Percentiles rank a stretch among this genome's conserved stretches.
These are phyloP conservation scores for Mycosarcoma maydis DNA, from an alignment of 1,284 basidiomycete species.

Conservation along the genomic window DNA sequence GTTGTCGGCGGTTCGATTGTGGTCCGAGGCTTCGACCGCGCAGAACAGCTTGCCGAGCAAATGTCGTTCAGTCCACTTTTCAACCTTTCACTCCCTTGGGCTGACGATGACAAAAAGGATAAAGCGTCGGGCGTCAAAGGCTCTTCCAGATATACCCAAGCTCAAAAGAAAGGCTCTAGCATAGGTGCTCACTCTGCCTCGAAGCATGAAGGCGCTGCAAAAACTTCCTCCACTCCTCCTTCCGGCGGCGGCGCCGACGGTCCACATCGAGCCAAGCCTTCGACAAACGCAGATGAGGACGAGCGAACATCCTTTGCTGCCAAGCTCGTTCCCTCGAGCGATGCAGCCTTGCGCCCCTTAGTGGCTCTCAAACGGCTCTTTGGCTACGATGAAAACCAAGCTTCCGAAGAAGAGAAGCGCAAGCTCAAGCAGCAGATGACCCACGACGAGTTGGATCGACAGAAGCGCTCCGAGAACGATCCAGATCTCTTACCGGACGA, in stretches of 20 bases:
- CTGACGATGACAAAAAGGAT: conserved; percentile 15
- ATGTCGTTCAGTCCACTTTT: conserved; percentile 32
- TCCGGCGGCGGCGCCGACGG: conserved; percentile 45
- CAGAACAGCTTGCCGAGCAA: conserved; percentile 41
- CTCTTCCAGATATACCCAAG: conserved; percentile 11
- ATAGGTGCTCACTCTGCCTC: conserved; percentile 34
- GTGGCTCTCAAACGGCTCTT: conserved; percentile 37
- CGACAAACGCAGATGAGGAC: conserved; percentile 28
- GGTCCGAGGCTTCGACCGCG: conserved; percentile 58
- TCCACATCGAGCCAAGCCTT: conserved; percentile 7
- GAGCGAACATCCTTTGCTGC: conserved; percentile 31
- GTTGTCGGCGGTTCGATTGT: conserved; percentile 59
- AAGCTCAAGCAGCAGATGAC: conserved; percentile 53
- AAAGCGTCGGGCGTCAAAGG: background rate
- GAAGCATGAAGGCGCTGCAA: conserved; percentile 44
- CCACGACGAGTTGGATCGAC: conserved; percentile 41
- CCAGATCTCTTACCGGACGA: conserved; percentile 33
- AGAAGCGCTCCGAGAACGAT: conserved; percentile 20
- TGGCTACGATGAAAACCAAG: conserved; percentile 48
- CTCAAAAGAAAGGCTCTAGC: conserved; percentile 27
- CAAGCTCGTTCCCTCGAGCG: conserved; percentile 48
- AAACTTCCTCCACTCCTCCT: conserved; percentile 20
- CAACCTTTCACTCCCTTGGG: conserved; percentile 42
- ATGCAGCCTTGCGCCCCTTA: conserved; percentile 39
- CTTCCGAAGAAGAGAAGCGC: conserved; percentile 48